These are phyloP conservation scores for Aspergillus olivimuriae DNA, from an alignment of 495 filamentous ascomycete genomes.

Conservation along the genomic window DNA sequence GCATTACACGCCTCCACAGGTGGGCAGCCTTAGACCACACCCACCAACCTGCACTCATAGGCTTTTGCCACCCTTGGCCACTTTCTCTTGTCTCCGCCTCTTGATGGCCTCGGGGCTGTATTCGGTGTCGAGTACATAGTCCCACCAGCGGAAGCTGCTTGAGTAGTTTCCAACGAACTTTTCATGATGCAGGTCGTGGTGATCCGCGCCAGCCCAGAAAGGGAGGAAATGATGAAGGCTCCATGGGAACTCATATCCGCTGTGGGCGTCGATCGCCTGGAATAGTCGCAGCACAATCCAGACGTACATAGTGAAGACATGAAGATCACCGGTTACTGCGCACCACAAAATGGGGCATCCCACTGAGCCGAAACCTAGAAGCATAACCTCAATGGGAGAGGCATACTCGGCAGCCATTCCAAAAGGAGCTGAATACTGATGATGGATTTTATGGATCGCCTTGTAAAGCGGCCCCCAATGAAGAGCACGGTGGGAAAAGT, in stretches of 20 bases:
- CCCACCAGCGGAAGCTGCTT: conserved; percentile 99
- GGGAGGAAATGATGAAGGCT: conserved; percentile 90
- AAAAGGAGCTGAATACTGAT: conserved; percentile 96
- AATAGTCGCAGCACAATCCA: conserved; percentile 93
- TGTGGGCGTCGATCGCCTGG: conserved; percentile 97
- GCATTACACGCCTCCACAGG: too few relatives aligned
- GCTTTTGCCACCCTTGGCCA: conserved; percentile 58
- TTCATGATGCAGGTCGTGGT: conserved; percentile 96
- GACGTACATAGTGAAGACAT: conserved; percentile 95
- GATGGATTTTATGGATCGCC: conserved; percentile 95
- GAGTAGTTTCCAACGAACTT: conserved; percentile 96
- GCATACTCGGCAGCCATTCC: conserved; percentile 96
- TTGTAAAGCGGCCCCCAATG: conserved; percentile 96
- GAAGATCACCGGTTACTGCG: conserved; percentile 73
- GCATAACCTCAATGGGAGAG: conserved; percentile 94
- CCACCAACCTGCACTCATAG: too few relatives aligned
- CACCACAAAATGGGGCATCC: conserved; percentile 80
- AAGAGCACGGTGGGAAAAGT: conserved; percentile 89
- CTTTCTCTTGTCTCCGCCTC: conserved; percentile 73
- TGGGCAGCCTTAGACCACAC: too few relatives aligned
- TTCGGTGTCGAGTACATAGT: conserved; percentile 89
- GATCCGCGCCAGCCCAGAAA: conserved; percentile 96
- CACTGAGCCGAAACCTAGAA: conserved; percentile 89
- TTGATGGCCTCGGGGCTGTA: conserved; percentile 81
- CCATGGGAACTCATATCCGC: conserved; percentile 97